Evolutionary conservation across 441 rosid genomes (phyloP), one percentile per base, ranked within the genome.

Genomic region (Kokia cookei): DNA sequence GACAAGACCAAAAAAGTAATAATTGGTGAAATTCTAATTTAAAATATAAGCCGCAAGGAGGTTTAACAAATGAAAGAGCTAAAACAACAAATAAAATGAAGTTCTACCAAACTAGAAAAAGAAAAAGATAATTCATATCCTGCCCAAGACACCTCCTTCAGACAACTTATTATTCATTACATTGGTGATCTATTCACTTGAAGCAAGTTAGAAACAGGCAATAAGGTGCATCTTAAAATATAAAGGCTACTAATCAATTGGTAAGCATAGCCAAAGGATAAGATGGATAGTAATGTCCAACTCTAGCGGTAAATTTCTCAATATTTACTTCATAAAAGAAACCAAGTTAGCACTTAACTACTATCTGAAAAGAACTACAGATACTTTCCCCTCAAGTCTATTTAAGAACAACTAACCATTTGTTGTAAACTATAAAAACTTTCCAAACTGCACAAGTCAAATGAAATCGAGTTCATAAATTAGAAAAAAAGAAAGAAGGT

Each of bases 391-490:
- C 54, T 19, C 9, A 12, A 7, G 58, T 53, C 60, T 67, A 37
- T 61, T 17, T 53, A 62, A 47, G 2, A 43, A 60, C 53, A 17
- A 29, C 48, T 24, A 65, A 77, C 48, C 27, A 15, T 14, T 65
- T 54, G 1, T 14, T 73, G 7, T 53, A 19, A 37, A 17, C 22
- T 47, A 50, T 43, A 68, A 68, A 50, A 29, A 14, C 10, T 37
- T 72, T 50, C 69, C 73, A 19, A 70, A 66, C 7, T 9, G 62
- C 22, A 55, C 17, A 42, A 47, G 5, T 64, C 17, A 54, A 69
- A 51, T n/a, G 59, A 61, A 65, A 68, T 65, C 45, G 40, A 79
- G 27, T 65, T 19, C 59, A 58, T 45, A 42, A 35, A 50, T 47
- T 48, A 29, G 47, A 24, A 7, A 24, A n/a, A 35, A 17, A 53